Conservation (phyloP, 192 early-diverging fungal genomes). For the Backusella tuberculispora region DNA sequence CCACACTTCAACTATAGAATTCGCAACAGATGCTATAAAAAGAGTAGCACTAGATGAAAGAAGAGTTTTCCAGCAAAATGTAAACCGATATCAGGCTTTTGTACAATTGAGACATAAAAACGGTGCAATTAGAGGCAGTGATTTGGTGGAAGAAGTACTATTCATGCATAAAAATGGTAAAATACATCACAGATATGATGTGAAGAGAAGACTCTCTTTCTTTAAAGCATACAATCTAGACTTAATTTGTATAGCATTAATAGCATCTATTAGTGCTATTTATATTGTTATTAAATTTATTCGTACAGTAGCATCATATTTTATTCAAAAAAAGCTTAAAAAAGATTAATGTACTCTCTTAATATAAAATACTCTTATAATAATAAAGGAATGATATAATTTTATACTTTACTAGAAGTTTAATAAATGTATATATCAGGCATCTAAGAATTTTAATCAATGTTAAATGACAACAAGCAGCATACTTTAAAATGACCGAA, state of each 20-base stretch:
- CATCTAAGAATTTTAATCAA: too few species aligned
- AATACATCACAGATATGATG: slow-evolving; percentile 26
- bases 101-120: slow-evolving; percentile 16
- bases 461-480: too few species aligned
- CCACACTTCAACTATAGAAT: too few species aligned
- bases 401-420: background rate
- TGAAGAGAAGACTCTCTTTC: slow-evolving; percentile 13
- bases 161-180: slow-evolving; percentile 6
- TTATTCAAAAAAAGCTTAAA: slow-evolving; percentile 1
- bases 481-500: too few species aligned
- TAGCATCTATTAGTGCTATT: background rate
- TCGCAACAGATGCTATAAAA: background rate
- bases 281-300: background rate
- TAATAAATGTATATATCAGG: too few species aligned
- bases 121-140: slow-evolving; percentile 1
- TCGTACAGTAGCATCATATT: background rate
- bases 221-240: slow-evolving; percentile 28
- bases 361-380: background rate
- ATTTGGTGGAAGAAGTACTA: slow-evolving; percentile 31
- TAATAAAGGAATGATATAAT: background rate
- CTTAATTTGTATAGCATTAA: background rate
- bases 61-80: background rate
- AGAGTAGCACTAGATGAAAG: background rate
- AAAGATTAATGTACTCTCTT: background rate
- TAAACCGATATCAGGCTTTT: background rate